Evolutionary conservation across 2,329 filamentous ascomycete genomes (phyloP), one percentile per base, ranked within the genome.

Genomic region (Hymenotorrendiella dingleyae): DNA sequence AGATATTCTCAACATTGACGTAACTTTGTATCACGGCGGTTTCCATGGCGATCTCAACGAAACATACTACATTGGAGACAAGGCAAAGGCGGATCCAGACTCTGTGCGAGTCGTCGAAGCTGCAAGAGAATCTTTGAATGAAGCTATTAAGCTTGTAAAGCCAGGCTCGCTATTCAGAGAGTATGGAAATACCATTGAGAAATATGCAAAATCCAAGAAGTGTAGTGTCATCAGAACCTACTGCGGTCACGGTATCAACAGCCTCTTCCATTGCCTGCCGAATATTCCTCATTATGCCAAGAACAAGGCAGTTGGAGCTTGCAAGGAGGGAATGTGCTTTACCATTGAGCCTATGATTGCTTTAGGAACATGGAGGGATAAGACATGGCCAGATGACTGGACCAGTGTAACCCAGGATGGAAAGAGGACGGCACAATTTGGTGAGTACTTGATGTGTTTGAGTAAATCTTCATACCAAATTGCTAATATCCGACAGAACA

Each of bases 261-360:
- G 80, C 52, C 73, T 94, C 32, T 98, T 98, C 74, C 93, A 98
- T 67, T 86, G 82, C 63, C 80, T 90, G 21, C 93, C 93, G 1
- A 97, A 94, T 62, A 83, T 98, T 40, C 93, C 93, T 4, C 93
- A 98, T 66, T 98, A 98, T 61, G 91, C 84, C 45, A 97, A 95
- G 74, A 98, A 97, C 69, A 98, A 97, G 77, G 88, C 91, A 0
- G 85, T 96, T 1, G 93, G 93, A 36, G 81, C 86, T 56, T 93
- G 90, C 47, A 96, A 96, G 70, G 83, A 87, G 0, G 93, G 93
- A 41, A 96, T 97, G 89, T 95, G 89, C 52, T 98, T 98, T 60
- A 98, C 93, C 0, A 98, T 98, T 48, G 93, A 98, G 69, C 93
- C 93, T 12, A 98, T 98, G 93, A 90, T 98, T 62, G 89, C 88